Evolutionary conservation across 108 stramenopile species (phyloP).

Genomic region (Nannochloropsis granulata): DNA sequence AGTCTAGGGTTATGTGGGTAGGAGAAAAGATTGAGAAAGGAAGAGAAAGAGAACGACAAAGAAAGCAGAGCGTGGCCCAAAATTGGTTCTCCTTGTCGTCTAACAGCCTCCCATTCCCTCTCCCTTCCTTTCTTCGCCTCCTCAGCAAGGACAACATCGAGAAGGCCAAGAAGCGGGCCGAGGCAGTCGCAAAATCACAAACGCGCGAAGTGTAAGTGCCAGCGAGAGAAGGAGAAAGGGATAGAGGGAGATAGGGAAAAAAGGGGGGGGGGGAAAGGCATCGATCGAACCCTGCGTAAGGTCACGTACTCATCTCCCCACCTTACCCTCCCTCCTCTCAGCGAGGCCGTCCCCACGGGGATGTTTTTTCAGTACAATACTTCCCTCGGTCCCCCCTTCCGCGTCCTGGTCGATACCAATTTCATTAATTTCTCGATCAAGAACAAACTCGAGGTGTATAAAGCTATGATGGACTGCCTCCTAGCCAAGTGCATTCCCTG

Average conservation of each 20-base stretch:
- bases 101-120: background rate
- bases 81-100: no score
- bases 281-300: no score
- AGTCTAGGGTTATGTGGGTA: no score
- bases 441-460: conserved; percentile 95
- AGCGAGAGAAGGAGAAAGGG: no score
- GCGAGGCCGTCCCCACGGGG: conserved; percentile 44
- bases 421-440: conserved; percentile 95
- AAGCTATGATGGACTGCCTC: conserved; percentile 98
- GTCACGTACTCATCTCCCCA: background rate
- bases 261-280: no score
- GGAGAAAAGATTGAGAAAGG: no score
- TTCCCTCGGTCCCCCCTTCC: conserved; percentile 93
- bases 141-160: conserved; percentile 36
- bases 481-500: conserved; percentile 68
- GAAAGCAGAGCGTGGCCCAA: no score
- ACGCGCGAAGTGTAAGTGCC: background rate
- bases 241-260: no score
- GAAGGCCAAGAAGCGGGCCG: background rate
- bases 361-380: conserved; percentile 96
- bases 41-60: no score
- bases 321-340: background rate
- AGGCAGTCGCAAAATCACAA: background rate
- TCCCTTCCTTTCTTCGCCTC: background rate
- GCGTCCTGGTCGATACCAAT: conserved; percentile 95